A percentile compares a stretch with the other conserved stretches of the same genome.
Conservation (phyloP, 164 flowering plant species). For the Protea cynaroides region DNA sequence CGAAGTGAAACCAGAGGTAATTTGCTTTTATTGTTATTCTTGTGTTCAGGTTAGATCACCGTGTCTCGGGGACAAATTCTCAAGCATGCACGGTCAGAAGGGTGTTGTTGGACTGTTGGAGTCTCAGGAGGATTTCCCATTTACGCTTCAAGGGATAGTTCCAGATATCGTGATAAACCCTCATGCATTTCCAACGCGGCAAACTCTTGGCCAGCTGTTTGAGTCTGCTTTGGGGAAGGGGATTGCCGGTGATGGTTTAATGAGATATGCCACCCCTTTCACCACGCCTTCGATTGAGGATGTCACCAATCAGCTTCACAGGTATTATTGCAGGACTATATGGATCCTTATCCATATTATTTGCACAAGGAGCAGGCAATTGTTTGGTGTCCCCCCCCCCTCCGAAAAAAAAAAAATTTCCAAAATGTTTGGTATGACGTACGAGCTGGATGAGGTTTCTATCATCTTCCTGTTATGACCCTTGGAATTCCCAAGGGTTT, state of each 20-base stretch:
- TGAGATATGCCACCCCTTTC: conserved; percentile 82
- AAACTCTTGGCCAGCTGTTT: conserved; percentile 91
- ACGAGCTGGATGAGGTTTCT: no score
- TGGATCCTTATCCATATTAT: no score
- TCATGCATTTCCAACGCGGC: conserved; percentile 95
- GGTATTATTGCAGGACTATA: conserved; percentile 28
- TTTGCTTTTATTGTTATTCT: not conserved
- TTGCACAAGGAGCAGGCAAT: no score
- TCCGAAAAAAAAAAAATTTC: no score
- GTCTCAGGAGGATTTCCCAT: conserved; percentile 89
- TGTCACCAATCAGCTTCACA: conserved; percentile 83
- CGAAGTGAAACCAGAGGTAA: no score
- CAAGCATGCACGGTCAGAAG: conserved; percentile 98
- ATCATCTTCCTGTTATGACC: no score
- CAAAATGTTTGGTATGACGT: no score
- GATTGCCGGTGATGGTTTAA: conserved; percentile 62
- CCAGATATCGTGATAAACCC: conserved; percentile 96
- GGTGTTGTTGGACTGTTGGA: conserved; percentile 86
- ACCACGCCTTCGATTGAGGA: conserved; percentile 71
- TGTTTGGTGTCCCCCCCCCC: no score
- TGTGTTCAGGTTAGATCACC: conserved; percentile 76
- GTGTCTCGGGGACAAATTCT: conserved; percentile 91
- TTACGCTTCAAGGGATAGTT: conserved; percentile 85
- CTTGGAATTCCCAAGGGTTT: not conserved
- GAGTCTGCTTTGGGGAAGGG: conserved; percentile 96